phyloP scores from a whole-genome alignment of 2,329 filamentous ascomycete species.

The Penicillium sp. region DNA sequence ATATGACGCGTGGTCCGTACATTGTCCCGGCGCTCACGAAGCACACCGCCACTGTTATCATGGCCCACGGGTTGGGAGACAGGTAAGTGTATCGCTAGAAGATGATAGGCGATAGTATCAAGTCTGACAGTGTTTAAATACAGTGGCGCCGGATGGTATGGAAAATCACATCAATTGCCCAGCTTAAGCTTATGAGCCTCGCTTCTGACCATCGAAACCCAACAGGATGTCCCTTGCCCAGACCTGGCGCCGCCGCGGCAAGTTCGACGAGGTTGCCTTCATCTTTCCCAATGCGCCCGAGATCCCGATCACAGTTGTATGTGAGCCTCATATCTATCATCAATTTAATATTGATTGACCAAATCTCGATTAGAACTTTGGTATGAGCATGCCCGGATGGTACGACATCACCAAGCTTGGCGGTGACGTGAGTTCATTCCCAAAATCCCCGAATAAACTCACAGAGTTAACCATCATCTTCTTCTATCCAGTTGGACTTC shows the following conservation, averaged over 20 bases:
- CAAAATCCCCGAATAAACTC: neutral
- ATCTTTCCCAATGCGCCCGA: conserved; percentile 86
- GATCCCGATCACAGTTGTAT: conserved; percentile 80
- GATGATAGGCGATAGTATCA: neutral
- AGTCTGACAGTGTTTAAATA: conserved; percentile 7
- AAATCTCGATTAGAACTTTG: conserved; percentile 59
- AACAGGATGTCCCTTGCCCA: conserved; percentile 71
- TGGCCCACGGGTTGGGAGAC: conserved; percentile 89
- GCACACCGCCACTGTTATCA: conserved; percentile 94
- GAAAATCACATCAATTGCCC: neutral
- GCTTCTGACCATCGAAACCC: neutral
- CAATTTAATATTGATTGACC: neutral
- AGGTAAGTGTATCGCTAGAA: conserved; percentile 51
- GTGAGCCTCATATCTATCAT: conserved; percentile 26
- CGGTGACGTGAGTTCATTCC: conserved; percentile 35
- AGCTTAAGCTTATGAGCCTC: neutral
- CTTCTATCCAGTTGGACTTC: conserved; percentile 38
- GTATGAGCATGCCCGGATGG: conserved; percentile 75
- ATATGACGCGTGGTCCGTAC: conserved; percentile 57
- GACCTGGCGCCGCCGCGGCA: conserved; percentile 77
- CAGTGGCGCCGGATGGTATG: conserved; percentile 52
- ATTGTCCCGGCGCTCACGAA: conserved; percentile 75
- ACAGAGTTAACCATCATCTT: neutral
- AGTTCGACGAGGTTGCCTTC: conserved; percentile 88
- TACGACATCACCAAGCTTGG: conserved; percentile 51